Base-by-base conservation (phyloP, 805 yeast genomes). In the Groenewaldozyma tartarivorans region DNA sequence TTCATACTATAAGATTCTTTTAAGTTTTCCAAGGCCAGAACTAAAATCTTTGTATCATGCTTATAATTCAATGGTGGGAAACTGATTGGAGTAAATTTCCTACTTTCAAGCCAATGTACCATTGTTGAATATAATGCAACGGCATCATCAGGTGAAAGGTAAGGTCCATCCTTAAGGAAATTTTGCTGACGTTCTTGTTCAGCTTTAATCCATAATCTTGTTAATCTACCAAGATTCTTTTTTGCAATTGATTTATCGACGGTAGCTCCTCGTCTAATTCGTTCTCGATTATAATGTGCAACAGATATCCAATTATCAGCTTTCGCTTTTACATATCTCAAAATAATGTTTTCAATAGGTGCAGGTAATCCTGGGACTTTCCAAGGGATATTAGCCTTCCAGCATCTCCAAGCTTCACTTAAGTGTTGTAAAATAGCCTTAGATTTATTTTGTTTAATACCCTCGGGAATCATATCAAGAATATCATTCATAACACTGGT, bases 301-400 rank as follows among this genome's bases (percentile, higher is more conserved):
- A 85, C 88, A 1, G 92, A 79, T 9, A 86, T 73, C 97, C 97
- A 92, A 4, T 95, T 94, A 52, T 90, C 96, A 1, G 97, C 96
- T 58, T 92, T 90, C 1, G 96, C 95, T 54, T 86, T 81, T 37
- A 92, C 79, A 54, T 92, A 92, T 35, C 95, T 74, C 54, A 84
- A 81, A 46, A 92, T 88, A 30, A 92, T 84, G 34, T 76, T 74
- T 49, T 79, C 92, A 20, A 92, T 75, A 0, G 96, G 96, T 40
- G 74, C 81, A 1, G 99, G 98, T 62, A 92, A 67, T 0, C 97
- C 97, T 1, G 95, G 95, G 13, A 92, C 97, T 50, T 85, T 79
- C 97, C 97, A 92, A 0, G 96, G 95, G 44, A 92, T 81, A 55
- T 92, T 90, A 2, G 98, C 98, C 59, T 92, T 92, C 99, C 99